Conservation (phyloP, 2,329 filamentous ascomycete species). For the Onygenales sp. region DNA sequence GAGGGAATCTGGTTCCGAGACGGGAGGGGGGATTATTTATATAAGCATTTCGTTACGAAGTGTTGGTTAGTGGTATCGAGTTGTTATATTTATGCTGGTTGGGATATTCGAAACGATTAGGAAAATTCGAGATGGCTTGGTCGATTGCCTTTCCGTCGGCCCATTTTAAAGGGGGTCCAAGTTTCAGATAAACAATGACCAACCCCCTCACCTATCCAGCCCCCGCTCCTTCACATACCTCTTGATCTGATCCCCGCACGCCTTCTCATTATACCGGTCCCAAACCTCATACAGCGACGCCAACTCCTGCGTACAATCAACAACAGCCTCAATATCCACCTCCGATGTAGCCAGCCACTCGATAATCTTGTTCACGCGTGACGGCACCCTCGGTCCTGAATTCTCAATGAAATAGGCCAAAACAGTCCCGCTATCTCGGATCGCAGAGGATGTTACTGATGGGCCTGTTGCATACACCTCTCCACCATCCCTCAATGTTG, state of each 20-base stretch:
- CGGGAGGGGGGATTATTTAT: no score
- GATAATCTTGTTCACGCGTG: conserved; percentile 54
- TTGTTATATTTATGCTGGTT: background rate
- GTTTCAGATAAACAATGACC: background rate
- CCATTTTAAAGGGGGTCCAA: background rate
- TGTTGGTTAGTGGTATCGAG: no score
- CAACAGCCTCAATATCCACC: conserved; percentile 73
- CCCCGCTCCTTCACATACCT: conserved; percentile 53
- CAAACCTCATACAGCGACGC: conserved; percentile 78
- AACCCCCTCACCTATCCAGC: conserved; percentile 41
- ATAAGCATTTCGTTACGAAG: no score
- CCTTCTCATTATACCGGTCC: conserved; percentile 57
- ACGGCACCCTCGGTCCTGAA: conserved; percentile 19
- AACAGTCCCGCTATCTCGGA: conserved; percentile 28
- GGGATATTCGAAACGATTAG: background rate
- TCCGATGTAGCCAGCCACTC: conserved; percentile 69
- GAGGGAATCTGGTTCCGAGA: no score
- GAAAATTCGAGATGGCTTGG: no score
- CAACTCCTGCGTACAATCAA: conserved; percentile 84
- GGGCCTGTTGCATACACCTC: conserved; percentile 6
- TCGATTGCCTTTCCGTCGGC: no score
- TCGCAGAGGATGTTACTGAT: conserved; percentile 22
- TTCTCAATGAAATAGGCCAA: conserved; percentile 25
- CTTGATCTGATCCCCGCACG: conserved; percentile 53
- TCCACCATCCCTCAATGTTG: background rate